These are phyloP conservation scores for Paracorniculantispora psalliotae DNA, from an alignment of 2,329 filamentous ascomycete species.

Conservation along the genomic window DNA sequence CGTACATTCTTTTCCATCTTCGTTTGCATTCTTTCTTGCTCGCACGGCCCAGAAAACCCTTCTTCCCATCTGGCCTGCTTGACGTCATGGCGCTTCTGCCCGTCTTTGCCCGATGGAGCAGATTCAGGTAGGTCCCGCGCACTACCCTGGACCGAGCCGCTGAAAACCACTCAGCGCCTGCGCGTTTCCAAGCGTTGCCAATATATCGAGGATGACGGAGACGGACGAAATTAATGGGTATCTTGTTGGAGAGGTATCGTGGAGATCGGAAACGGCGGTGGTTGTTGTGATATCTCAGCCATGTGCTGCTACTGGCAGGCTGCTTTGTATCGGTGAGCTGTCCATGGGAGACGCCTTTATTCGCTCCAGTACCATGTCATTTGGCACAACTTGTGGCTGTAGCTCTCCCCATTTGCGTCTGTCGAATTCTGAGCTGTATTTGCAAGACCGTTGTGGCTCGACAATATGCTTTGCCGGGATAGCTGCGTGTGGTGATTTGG, in stretches of 20 bases:
- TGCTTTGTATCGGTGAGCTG: not conserved
- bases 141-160: not conserved
- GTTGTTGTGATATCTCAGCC: not conserved
- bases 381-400: constrained; percentile 21
- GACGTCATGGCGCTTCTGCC: constrained; percentile 5
- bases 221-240: not conserved
- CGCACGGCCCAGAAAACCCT: not conserved
- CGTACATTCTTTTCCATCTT: not conserved
- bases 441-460: not conserved
- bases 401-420: constrained; percentile 20
- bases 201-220: not conserved
- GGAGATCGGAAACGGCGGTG: not conserved
- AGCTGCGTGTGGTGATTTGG: not conserved
- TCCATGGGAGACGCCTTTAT: not conserved
- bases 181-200: not conserved
- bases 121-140: not conserved
- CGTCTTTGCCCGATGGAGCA: constrained; percentile 2
- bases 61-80: not conserved
- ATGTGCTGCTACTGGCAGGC: not conserved
- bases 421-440: constrained; percentile 8
- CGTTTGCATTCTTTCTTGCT: not conserved
- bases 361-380: constrained; percentile 6
- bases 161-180: not conserved
- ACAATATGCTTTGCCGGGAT: not conserved
- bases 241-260: not conserved